Evolutionary conservation across 225 moss, liverwort and hornwort genomes (phyloP), one percentile per base, ranked within the genome.

Genomic region (Sphagnum tenellum): DNA sequence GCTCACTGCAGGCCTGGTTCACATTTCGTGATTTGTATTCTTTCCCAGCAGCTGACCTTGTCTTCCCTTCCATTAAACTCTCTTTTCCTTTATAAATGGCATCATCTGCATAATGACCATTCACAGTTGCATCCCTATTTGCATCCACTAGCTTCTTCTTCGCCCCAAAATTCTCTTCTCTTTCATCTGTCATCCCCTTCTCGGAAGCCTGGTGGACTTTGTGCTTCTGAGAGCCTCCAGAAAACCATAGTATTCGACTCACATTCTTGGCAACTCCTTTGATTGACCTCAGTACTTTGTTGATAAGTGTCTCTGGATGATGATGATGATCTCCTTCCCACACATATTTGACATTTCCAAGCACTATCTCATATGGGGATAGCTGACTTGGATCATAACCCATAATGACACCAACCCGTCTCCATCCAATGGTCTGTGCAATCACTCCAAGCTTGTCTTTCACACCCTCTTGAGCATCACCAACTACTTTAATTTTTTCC

Each of bases 11-110:
- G 52, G 84, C 75, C 45, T 67, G 63, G 7, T 84, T 75, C 50
- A 77, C 84, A 9, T 78, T 71, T 73, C 81, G 73, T 12, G 78
- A 57, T 48, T 78, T 75, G 4, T 75, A 81, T 44, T 75, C 84
- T n/a, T 75, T 62, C 14, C 84, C 78, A 13, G 84, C 78, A 14
- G 58, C 78, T 29, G 29, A 29, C 0, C 29, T 29, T n/a, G 64
- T 66, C 56, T 75, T 71, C 44, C 75, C 67, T 45, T 78, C 71
- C 45, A 73, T 75, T 58, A 84, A 1, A 44, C 66, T 76, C 64
- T 61, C 62, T 13, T 75, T 62, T 11, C 70, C 73, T 70, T 54
- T 69, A 3, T 5, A 61, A 11, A 80, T 3, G 8, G 8, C 3
- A 8, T 29, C 29, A 29, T 14, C 46, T 61, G 61, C 7, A 56